Evolutionary conservation across 2,329 filamentous ascomycete genomes (phyloP), one percentile per base, ranked within the genome.

Genomic region (Cladosporium halotolerans): DNA sequence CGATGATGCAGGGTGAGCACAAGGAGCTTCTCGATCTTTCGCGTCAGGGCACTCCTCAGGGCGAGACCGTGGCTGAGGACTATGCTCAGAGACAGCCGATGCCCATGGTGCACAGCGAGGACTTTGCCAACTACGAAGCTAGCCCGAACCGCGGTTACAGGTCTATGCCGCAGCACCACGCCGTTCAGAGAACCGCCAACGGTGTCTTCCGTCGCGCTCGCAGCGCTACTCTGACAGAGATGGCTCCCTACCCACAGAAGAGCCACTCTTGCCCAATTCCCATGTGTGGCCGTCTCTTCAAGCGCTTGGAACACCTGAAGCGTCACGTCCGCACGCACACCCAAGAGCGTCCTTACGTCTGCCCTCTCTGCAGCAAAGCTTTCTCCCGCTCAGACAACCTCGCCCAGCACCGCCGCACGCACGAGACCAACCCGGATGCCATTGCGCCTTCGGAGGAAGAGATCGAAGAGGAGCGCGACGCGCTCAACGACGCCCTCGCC

Each of bases 201-300:
- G 88, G 86, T 56, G 89, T 89, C 55, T 86, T 93, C 64, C 88
- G 93, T 63, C 83, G 93, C 65, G 93, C 93, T 59, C 85, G 92
- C 60, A 96, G 91, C 62, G 92, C 93, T 49, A 97, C 93, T 3
- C 88, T 95, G 72, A 95, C 95, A 86, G 93, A 99, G 72, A 82
- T 96, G 58, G 90, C 89, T 32, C 93, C 95, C 11, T 97, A 97
- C 70, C 90, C 93, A 48, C 89, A 95, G 69, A 99, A 99, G 74
- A 96, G 91, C 39, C 93, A 99, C 73, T 97, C 92, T 2, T 99
- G 93, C 76, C 93, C 93, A n/a, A 99, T 99, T 66, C 93, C 93
- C 28, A 95, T 92, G 52, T 99, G 93, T 70, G 93, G 93, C 52
- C 86, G 93, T 66, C 82, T 96, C 58, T 99, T 99, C 82, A 99